Evolutionary conservation across 345 rosid genomes (phyloP).

Genomic region (Geranium rotundifolium): DNA sequence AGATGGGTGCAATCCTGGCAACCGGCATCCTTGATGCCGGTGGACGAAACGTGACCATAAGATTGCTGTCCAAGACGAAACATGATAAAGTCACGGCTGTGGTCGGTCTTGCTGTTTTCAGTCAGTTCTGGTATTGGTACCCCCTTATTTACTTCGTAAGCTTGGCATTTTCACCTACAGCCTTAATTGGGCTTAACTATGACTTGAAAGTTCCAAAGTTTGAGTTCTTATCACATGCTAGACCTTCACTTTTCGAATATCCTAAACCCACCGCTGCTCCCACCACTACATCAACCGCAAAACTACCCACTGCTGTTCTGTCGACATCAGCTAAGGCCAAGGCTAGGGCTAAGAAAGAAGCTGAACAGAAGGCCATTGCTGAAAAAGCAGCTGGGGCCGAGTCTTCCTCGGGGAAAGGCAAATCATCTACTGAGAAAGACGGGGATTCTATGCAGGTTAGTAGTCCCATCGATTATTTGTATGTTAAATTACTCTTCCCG

Average conservation of each 20-base stretch:
- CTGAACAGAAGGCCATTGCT: conserved; percentile 70
- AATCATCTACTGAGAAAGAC: conserved; percentile 62
- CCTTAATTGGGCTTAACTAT: conserved; percentile 82
- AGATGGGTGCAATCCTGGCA: conserved; percentile 99
- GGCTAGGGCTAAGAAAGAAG: conserved; percentile 97
- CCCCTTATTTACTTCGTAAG: conserved; percentile 92
- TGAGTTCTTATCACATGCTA: conserved; percentile 86
- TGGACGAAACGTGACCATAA: conserved; percentile 93
- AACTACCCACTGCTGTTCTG: conserved; percentile 93
- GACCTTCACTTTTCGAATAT: conserved; percentile 90
- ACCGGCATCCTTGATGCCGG: conserved; percentile 98
- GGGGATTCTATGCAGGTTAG: conserved; percentile 92
- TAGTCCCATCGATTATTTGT: conserved; percentile 1
- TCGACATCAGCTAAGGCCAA: conserved; percentile 95
- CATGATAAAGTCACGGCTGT: conserved; percentile 95
- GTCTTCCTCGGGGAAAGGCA: conserved; percentile 62
- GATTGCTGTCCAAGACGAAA: conserved; percentile 87
- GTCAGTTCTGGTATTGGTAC: conserved; percentile 99
- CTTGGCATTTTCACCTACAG: conserved; percentile 92
- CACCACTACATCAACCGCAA: conserved; percentile 67
- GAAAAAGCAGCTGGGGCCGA: conserved; percentile 53
- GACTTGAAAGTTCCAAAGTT: conserved; percentile 92
- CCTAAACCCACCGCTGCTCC: conserved; percentile 87
- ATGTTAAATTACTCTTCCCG: too few species aligned
- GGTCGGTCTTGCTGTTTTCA: conserved; percentile 95